Evolutionary conservation across 208 protist genomes (phyloP).

Genomic region (Ichthyophonus hoferi): DNA sequence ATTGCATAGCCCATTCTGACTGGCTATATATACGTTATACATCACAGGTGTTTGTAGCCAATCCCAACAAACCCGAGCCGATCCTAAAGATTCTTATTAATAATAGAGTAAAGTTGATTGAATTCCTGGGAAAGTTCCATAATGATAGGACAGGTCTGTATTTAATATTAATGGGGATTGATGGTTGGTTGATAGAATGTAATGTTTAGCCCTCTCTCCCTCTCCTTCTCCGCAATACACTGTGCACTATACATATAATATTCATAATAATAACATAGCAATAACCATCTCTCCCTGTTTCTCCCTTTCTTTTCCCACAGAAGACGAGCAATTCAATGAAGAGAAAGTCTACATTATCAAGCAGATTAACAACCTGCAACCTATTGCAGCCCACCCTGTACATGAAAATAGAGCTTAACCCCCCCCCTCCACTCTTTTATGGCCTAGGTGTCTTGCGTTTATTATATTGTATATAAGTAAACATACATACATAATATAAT

Average conservation of each 20-base stretch:
- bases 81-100: conserved; percentile 75
- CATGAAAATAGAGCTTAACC: too few relatives aligned
- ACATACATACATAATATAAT: too few relatives aligned
- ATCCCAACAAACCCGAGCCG: conserved; percentile 77
- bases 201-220: too few relatives aligned
- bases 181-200: too few relatives aligned
- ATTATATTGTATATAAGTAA: too few relatives aligned
- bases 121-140: conserved; percentile 72
- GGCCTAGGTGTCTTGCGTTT: too few relatives aligned
- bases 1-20: conserved; percentile 12
- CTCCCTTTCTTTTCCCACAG: too few relatives aligned
- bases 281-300: neutral
- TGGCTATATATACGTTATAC: too few relatives aligned
- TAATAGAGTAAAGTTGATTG: conserved; percentile 77
- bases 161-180: too few relatives aligned
- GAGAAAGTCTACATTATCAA: conserved; percentile 72
- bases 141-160: conserved; percentile 58
- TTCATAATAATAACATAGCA: neutral
- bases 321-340: conserved; percentile 75
- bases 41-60: conserved; percentile 82
- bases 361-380: conserved; percentile 61
- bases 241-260: neutral
- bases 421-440: too few relatives aligned
- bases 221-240: too few relatives aligned
- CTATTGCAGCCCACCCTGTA: too few relatives aligned